Evolutionary conservation across 768 basidiomycete genomes (phyloP).

Genomic region (Pisolithus marmoratus): DNA sequence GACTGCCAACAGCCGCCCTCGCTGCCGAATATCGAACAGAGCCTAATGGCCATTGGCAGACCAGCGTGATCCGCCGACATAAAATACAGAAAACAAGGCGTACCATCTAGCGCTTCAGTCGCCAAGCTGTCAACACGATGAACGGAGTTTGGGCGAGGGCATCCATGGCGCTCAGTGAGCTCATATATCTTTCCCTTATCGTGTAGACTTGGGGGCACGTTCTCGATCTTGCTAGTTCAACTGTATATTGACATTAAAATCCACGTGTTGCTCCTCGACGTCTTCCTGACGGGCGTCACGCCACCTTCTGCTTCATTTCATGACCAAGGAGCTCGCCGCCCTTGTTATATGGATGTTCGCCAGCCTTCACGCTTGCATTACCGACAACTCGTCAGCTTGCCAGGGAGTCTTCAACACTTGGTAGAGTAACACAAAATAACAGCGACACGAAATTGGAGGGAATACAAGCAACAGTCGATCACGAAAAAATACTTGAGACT

Average conservation of each 20-base stretch:
- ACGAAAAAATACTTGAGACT: conserved; percentile 63
- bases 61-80: background rate
- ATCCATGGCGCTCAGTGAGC: background rate
- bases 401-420: conserved; percentile 34
- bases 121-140: background rate
- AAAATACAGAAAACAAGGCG: background rate
- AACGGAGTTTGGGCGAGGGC: background rate
- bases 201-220: background rate
- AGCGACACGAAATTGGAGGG: conserved; percentile 37
- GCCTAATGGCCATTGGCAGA: background rate
- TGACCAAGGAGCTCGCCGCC: conserved; percentile 4
- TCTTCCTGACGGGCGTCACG: background rate
- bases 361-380: conserved; percentile 32
- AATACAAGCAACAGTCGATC: conserved; percentile 46
- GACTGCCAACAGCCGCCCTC: background rate
- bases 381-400: conserved; percentile 33
- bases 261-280: background rate
- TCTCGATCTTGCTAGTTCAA: background rate
- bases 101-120: background rate
- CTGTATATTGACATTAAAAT: background rate
- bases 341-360: conserved; percentile 18
- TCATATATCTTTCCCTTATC: background rate
- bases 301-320: conserved; percentile 7
- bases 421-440: conserved; percentile 43
- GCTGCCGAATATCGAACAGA: background rate